Evolutionary conservation across 495 filamentous ascomycete species (phyloP), one percentile per base, ranked within the genome.

Genomic region (Hypomontagnella monticulosa): DNA sequence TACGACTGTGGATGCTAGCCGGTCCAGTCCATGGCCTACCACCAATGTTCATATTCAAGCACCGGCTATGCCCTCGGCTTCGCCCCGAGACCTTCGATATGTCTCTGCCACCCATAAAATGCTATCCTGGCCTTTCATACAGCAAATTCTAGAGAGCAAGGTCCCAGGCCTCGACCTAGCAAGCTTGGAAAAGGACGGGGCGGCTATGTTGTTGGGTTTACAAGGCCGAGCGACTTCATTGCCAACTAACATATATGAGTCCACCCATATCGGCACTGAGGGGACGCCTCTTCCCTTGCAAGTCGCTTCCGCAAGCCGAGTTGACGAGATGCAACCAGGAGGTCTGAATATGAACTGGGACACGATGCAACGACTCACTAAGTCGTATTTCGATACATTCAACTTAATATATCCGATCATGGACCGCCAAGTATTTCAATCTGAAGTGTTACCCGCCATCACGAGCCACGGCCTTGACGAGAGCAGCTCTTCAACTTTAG

Each of bases 391-490:
- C 66, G 80, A 84, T 68, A 82, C 76, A 2, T 81, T 84, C 73
- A 86, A 87, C 57, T 74, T 84, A 14, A 48, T 84, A 15, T 84
- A 81, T 70, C 85, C 85, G 4, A 75, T 88, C 37, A 74, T 88
- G 57, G 81, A 85, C 58, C 75, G 79, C 43, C 80, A 86, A 27
- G 63, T 69, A 12, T 88, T 86, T 58, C 67, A 79, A 55, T 75
- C 80, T 11, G 74, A 76, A 43, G 81, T 75, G 6, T 64, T 88
- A n/a, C 69, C 76, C 2, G 52, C 71, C 23, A 75, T 85, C 10
- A 71, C 82, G 37, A 76, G 74, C 36, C 72, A 79, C 16, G 84
- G 85, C 0, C 83, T 87, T 68, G 72, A 82, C 67, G 77, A 80
- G 15, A 78, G 79, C 54, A 74, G 68, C 4, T 68, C 74, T 27